Evolutionary conservation across 2,329 filamentous ascomycete genomes (phyloP).

Genomic region (Verticillium alfalfae): DNA sequence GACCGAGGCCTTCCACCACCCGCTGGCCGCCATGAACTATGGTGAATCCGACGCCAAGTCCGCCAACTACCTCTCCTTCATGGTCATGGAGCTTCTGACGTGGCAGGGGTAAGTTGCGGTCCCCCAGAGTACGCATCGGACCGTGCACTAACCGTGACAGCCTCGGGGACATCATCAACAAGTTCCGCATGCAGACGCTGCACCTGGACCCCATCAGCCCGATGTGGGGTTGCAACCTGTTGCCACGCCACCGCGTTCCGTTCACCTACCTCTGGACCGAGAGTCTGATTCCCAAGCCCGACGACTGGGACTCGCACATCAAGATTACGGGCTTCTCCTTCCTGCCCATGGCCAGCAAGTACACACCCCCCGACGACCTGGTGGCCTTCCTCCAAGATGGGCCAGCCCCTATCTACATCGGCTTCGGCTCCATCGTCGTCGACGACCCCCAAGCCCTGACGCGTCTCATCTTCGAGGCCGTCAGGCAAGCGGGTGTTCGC

Average conservation of each 20-base stretch:
- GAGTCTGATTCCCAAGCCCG: constrained; percentile 58
- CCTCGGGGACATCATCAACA: constrained; percentile 67
- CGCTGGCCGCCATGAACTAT: constrained; percentile 55
- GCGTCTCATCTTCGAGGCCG: constrained; percentile 52
- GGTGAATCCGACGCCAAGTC: constrained; percentile 53
- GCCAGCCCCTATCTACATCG: constrained; percentile 58
- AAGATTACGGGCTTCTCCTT: constrained; percentile 60
- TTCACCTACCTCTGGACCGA: constrained; percentile 70
- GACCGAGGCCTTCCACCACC: constrained; percentile 64
- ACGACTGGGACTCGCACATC: constrained; percentile 56
- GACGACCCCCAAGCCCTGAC: constrained; percentile 55
- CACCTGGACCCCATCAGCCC: constrained; percentile 60
- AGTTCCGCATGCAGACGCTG: constrained; percentile 57
- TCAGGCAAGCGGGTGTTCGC: constrained; percentile 49
- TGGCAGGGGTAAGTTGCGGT: constrained; percentile 56
- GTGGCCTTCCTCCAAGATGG: constrained; percentile 48
- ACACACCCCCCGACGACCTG: constrained; percentile 49
- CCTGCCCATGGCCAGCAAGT: constrained; percentile 44
- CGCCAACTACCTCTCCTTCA: constrained; percentile 64
- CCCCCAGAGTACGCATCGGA: background rate
- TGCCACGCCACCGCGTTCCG: constrained; percentile 56
- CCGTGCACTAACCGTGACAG: constrained; percentile 9
- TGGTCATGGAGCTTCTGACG: constrained; percentile 65
- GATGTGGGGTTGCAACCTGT: constrained; percentile 60
- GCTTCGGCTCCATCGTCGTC: constrained; percentile 63